Evolutionary conservation across 176 grass and related monocot genomes (phyloP).

Genomic region (Stipa capillata): DNA sequence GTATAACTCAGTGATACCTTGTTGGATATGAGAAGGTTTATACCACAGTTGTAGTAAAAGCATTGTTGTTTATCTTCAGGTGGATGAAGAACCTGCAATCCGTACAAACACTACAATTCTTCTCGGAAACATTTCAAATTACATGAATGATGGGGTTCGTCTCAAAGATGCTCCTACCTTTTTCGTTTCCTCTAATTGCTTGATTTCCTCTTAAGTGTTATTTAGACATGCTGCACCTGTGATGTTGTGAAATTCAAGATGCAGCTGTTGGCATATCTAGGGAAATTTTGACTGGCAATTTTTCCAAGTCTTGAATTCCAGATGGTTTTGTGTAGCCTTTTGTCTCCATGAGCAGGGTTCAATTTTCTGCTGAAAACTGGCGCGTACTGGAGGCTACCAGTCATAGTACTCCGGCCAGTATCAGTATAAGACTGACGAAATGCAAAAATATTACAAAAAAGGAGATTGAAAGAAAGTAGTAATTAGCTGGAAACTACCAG

Average conservation of each 20-base stretch:
- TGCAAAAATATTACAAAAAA: background rate
- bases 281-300: background rate
- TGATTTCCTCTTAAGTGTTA: slow-evolving; percentile 1
- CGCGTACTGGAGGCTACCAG: background rate
- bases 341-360: background rate
- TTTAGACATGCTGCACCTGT: background rate
- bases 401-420: background rate
- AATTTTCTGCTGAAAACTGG: slow-evolving; percentile 15
- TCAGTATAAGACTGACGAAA: background rate
- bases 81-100: slow-evolving; percentile 96
- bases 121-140: slow-evolving; percentile 91
- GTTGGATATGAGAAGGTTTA: background rate
- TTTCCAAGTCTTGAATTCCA: background rate
- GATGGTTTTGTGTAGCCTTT: background rate
- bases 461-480: background rate
- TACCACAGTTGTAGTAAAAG: slow-evolving; percentile 6
- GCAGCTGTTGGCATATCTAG: background rate
- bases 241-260: background rate
- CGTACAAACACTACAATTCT: slow-evolving; percentile 97
- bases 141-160: slow-evolving; percentile 97
- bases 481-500: background rate
- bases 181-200: slow-evolving; percentile 12
- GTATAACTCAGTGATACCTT: background rate
- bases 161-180: slow-evolving; percentile 13
- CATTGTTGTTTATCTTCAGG: slow-evolving; percentile 43